Base-by-base conservation (phyloP, 768 basidiomycete genomes). In the Lyophyllum shimeji region DNA sequence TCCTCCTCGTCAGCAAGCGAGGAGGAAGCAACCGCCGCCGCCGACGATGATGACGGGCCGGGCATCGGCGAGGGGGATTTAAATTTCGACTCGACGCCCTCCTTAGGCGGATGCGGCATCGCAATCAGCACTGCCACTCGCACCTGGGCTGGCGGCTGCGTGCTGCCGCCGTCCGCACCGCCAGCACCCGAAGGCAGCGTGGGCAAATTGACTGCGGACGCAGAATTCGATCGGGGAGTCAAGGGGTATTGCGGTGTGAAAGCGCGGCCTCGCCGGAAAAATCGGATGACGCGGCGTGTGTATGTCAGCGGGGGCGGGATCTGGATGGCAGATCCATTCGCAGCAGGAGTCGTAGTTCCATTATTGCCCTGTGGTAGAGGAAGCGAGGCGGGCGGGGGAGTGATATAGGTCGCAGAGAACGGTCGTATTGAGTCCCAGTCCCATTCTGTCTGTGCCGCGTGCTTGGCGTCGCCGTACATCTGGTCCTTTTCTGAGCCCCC, bases 381-480 rank as follows among this genome's bases (percentile, higher is more conserved):
- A 27, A 20, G 46, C 20, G 43, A 20, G 1, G 56, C 31, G 23
- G 7, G 18, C 8, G 58, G 55, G 17, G 62, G 52, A 1, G 51
- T 13, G 29, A 71, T 55, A 52, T 72, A 71, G 5, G 65, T 49
- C 31, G 70, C 73, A 15, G 70, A 66, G 45, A 73, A 65, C 0
- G 73, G 73, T 39, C 65, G 68, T 40, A 75, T 72, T 15, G 64
- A 62, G 40, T 72, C 71, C 73, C 72, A 75, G 1, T 69, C 69
- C 59, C 63, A 62, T 20, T 65, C 65, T 2, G 55, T 59, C 13
- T 47, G 33, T 5, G 53, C 17, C 12, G 52, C 49, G 5, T 25
- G 50, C 29, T 20, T 40, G 27, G 18, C 37, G 17, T 52, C 39
- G 37, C 23, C 37, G 50, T 33, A 40, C 5, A 15, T 23, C 12